Base-by-base conservation (phyloP, 73 alveolate species). In the Paramecium tetraurelia region DNA sequence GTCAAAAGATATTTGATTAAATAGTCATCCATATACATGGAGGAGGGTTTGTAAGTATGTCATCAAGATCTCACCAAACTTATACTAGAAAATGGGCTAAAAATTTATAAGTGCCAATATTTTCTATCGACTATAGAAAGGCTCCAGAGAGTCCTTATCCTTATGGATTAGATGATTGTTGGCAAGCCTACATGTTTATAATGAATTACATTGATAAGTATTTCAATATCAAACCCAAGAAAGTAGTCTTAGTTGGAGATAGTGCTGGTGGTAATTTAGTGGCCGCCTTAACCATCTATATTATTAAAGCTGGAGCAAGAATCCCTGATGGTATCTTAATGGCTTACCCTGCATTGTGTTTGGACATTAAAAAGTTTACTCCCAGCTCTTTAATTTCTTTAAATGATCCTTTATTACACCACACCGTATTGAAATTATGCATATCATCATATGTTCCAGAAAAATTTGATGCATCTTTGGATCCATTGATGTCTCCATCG, bases 211-310 rank as follows among this genome's bases (percentile, higher is more conserved):
- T 96, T 21, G 96, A 93, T 59, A 69, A 75, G 40, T 94, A 92
- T 48, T 92, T 97, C 44, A 96, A 85, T 59, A 84, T 96, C 10
- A 92, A 92, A 88, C 97, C 98, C 14, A 93, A 97, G 80, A 93
- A 95, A 86, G 92, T 97, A 8, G 93, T 98, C 10, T 63, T 98
- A 53, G 98, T 93, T 41, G 99, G 99, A 16, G 99, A 98, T 95
- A 96, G 99, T 53, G 99, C 99, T 2, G 99, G 99, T 7, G 99
- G 99, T 36, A 98, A 98, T 90, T 92, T 98, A 58, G 95, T 85
- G 50, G 95, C 94, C 35, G 98, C 97, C 2, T 36, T 96, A 20
- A 93, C 98, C 4, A 63, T 88, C 18, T 85, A 95, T 92, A 86
- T 94, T 22, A 95, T 96, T 27, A 92, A 85, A 58, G 41, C 95